Conservation (phyloP, 495 filamentous ascomycete species). For the Aspergillus bridgeri region DNA sequence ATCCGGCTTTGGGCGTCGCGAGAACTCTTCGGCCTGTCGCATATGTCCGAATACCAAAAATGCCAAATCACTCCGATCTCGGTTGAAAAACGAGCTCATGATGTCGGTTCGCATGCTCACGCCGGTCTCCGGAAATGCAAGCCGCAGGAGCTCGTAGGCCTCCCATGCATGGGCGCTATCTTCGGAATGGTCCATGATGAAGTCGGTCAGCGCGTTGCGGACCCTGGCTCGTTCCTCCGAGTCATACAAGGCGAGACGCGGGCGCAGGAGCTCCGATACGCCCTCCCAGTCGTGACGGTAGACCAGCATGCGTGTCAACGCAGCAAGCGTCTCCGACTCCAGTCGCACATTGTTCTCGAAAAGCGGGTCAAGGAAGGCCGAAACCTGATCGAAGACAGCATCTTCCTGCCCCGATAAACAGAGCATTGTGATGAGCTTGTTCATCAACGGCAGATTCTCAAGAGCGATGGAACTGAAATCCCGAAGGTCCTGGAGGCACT, state of each 20-base stretch:
- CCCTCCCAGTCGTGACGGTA: conserved; percentile 68
- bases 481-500: conserved; percentile 58
- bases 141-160: conserved; percentile 69
- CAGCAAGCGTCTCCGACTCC: conserved; percentile 66
- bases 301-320: conserved; percentile 68
- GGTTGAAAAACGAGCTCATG: conserved; percentile 80
- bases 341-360: conserved; percentile 65
- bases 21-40: conserved; percentile 58
- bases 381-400: conserved; percentile 61
- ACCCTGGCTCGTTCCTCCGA: conserved; percentile 60
- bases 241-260: conserved; percentile 59
- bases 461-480: conserved; percentile 48
- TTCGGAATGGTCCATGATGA: conserved; percentile 58
- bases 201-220: conserved; percentile 59
- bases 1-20: conserved; percentile 60
- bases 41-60: conserved; percentile 85
- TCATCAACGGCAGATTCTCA: conserved; percentile 61
- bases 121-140: conserved; percentile 73
- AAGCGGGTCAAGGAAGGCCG: conserved; percentile 70
- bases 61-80: conserved; percentile 75
- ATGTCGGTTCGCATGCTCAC: conserved; percentile 59
- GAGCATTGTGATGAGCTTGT: conserved; percentile 72
- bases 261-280: conserved; percentile 72
- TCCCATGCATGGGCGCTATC: conserved; percentile 70
- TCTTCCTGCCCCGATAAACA: conserved; percentile 51